Evolutionary conservation across 2,329 filamentous ascomycete species (phyloP).

Genomic region (Botrytis fabae): DNA sequence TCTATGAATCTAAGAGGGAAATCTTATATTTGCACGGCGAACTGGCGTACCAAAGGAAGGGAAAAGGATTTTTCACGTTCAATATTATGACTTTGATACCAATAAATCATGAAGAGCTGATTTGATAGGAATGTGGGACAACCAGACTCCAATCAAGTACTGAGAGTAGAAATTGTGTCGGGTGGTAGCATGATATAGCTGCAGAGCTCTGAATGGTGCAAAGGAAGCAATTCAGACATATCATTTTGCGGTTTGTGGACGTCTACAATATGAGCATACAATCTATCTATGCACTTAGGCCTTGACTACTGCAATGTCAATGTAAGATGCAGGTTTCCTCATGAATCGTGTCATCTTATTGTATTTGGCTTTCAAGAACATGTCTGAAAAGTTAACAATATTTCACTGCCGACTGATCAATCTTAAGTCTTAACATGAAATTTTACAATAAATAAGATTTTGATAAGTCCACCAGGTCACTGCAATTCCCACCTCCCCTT

Average conservation of each 20-base stretch:
- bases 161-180: neutral
- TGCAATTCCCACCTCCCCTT: neutral
- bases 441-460: neutral
- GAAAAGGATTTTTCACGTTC: neutral
- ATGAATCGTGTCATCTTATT: neutral
- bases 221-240: neutral
- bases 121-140: neutral
- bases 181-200: neutral
- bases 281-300: neutral
- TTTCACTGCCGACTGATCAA: neutral
- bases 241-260: neutral
- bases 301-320: neutral
- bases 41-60: constrained; percentile 23
- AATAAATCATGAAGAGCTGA: constrained; percentile 24
- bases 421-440: neutral
- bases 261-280: neutral
- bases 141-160: neutral
- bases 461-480: neutral
- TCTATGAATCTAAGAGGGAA: constrained; percentile 25
- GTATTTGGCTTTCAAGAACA: neutral
- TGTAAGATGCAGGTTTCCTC: neutral
- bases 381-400: neutral
- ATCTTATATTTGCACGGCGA: constrained; percentile 32
- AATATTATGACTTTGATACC: constrained; percentile 29
- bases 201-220: neutral